Conservation (phyloP, 2,329 filamentous ascomycete species). For the Berkeleyomyces basicola region DNA sequence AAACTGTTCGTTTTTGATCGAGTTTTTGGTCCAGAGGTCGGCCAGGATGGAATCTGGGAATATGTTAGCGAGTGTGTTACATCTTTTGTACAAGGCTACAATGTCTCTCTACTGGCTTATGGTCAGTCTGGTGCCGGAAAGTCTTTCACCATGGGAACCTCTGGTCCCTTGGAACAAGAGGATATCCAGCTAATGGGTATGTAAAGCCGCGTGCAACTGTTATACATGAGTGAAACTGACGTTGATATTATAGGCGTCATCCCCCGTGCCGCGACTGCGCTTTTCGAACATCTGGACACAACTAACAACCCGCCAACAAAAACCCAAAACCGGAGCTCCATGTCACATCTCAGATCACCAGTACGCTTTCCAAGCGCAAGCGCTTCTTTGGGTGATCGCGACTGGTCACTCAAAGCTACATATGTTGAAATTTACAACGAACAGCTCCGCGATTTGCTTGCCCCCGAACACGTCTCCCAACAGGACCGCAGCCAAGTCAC, state of each 20-base stretch:
- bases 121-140: conserved; percentile 96
- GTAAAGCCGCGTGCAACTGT: conserved; percentile 19
- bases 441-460: conserved; percentile 73
- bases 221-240: neutral
- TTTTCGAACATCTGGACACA: conserved; percentile 76
- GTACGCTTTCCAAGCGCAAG: conserved; percentile 47
- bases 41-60: conserved; percentile 84
- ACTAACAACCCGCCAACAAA: conserved; percentile 30
- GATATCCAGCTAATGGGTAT: conserved; percentile 61
- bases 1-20: conserved; percentile 96
- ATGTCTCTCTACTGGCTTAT: conserved; percentile 92
- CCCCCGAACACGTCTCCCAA: conserved; percentile 54
- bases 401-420: conserved; percentile 83
- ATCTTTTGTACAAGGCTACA: conserved; percentile 90
- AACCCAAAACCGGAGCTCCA: conserved; percentile 43
- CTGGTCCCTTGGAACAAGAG: conserved; percentile 62
- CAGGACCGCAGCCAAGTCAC: conserved; percentile 64
- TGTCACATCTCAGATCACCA: conserved; percentile 66
- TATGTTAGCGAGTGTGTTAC: conserved; percentile 81
- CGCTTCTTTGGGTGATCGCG: conserved; percentile 46
- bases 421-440: conserved; percentile 99
- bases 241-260: conserved; percentile 55
- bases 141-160: conserved; percentile 97
- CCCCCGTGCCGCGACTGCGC: conserved; percentile 65
- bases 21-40: conserved; percentile 70